Evolutionary conservation across 2,329 filamentous ascomycete species (phyloP).

Genomic region (Penicillium olsonii): DNA sequence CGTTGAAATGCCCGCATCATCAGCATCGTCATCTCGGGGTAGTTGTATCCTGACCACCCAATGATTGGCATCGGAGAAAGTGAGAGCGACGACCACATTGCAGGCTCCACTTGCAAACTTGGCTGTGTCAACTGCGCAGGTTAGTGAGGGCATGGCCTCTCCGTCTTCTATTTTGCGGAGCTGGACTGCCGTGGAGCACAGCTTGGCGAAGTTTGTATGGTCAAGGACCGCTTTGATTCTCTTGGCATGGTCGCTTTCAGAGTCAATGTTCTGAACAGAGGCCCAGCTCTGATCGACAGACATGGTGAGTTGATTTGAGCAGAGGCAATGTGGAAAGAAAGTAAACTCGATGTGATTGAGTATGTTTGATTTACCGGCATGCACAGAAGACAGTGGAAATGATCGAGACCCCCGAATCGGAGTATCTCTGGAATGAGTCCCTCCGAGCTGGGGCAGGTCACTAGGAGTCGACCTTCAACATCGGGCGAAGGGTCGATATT

Average conservation of each 20-base stretch:
- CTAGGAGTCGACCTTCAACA: no score
- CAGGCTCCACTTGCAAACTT: slow-evolving; percentile 5
- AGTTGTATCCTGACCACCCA: slow-evolving; percentile 6
- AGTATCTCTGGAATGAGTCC: no score
- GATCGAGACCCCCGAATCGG: no score
- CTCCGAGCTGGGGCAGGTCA: no score
- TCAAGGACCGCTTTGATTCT: background rate
- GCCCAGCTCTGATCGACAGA: slow-evolving; percentile 4
- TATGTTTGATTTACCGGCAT: no score
- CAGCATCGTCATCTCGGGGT: background rate
- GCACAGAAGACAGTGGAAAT: no score
- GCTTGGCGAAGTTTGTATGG: background rate
- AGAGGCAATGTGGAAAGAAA: no score
- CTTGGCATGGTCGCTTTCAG: background rate
- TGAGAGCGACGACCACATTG: slow-evolving; percentile 6
- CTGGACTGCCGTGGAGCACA: slow-evolving; percentile 4
- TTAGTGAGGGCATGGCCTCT: background rate
- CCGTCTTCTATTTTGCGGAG: background rate
- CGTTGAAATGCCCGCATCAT: no score
- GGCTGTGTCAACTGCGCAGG: background rate
- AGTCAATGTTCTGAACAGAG: background rate
- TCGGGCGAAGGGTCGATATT: no score
- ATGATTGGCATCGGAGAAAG: slow-evolving; percentile 3
- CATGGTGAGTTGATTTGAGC: no score
- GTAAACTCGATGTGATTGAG: no score